Base-by-base conservation (phyloP, 2,329 filamentous ascomycete species). In the Aspergillus sp. region DNA sequence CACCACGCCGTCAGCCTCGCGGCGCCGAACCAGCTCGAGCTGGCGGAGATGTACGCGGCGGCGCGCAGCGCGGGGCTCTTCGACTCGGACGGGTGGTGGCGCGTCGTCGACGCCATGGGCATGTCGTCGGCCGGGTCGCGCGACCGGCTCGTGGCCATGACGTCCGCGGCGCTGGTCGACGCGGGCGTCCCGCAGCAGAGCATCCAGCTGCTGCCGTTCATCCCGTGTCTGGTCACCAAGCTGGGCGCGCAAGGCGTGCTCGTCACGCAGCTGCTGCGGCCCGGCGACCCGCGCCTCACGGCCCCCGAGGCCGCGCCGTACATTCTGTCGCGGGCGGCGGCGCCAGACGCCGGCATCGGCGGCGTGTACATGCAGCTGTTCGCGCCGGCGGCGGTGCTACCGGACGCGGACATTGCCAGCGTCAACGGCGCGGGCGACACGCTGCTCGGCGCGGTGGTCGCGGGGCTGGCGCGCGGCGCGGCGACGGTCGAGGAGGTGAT, bases 361-460 rank as follows among this genome's bases (percentile, higher is more conserved):
- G 93, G 92, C 0, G 80, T 97, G 2, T 97, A 97, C 65, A 91
- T 97, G 86, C 74, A 85, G 5, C 68, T 87, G 75, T 89, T 90
- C 68, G 84, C 88, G 0, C 78, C 88, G 0, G 82, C 82, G 1
- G 85, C 88, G 66, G 73, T 77, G 14, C 79, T 96, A 5, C 53
- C 62, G 2, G 71, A 76, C 0, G 73, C 81, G 17, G 84, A 94
- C 21, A 79, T 96, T 1, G 85, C 93, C 1, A 96, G 91, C 44
- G 93, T 97, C 9, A 97, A 97, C 68, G 94, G 93, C 0, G 91
- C 91, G 2, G 94, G 94, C 0, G 94, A 99, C 72, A 97, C 94
- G 0, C 92, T 97, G 69, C 78, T 95, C 7, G 94, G 93, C 0
- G 88, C 91, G 13, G 62, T 97, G 51, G 77, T 96, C n/a, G 88